phyloP scores from a whole-genome alignment of 768 basidiomycete genomes.

The Collybia nuda region DNA sequence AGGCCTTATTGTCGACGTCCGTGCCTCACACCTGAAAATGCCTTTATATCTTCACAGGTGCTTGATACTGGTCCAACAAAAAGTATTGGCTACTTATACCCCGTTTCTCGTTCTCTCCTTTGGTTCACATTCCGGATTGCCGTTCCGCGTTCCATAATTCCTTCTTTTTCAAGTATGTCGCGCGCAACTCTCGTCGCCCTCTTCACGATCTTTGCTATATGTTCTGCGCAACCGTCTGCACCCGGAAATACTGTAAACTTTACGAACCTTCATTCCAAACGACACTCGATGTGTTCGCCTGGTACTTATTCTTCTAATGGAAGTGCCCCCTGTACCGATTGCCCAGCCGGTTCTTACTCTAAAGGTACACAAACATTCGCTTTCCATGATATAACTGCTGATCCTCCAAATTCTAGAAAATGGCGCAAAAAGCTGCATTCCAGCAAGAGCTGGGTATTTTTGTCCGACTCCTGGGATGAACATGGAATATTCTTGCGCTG shows the following conservation, averaged over 20 bases:
- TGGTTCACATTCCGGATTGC: too few relatives aligned
- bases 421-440: constrained; percentile 11
- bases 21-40: too few relatives aligned
- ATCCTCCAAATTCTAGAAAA: constrained; percentile 4
- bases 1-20: too few relatives aligned
- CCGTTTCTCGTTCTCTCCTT: too few relatives aligned
- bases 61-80: too few relatives aligned
- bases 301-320: constrained; percentile 18
- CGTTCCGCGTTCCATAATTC: too few relatives aligned
- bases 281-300: constrained; percentile 12
- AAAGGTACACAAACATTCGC: constrained; percentile 8
- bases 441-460: constrained; percentile 14
- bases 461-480: neutral
- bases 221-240: neutral
- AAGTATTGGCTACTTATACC: too few relatives aligned
- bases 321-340: constrained; percentile 14
- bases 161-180: neutral
- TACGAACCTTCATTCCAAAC: neutral
- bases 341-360: constrained; percentile 18
- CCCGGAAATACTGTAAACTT: neutral
- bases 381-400: neutral
- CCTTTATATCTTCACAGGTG: too few relatives aligned
- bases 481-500: constrained; percentile 18
- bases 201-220: neutral
- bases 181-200: neutral